Evolutionary conservation across 805 yeast genomes (phyloP), one percentile per base, ranked within the genome.

Genomic region (Teunomyces panamensis): DNA sequence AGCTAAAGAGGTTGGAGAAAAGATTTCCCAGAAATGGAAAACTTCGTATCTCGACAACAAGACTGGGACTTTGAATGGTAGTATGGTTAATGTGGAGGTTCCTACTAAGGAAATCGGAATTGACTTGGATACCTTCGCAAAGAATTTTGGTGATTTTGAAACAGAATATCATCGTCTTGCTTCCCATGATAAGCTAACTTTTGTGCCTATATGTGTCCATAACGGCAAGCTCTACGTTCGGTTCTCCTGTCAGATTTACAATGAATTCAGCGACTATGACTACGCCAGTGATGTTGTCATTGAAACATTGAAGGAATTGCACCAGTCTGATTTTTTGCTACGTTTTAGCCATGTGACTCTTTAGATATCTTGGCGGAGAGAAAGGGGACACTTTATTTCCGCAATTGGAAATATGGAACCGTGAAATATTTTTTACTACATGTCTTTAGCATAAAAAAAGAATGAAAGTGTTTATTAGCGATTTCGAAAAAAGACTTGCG

Each of bases 171-270:
- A 20, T 5, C 24, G 24, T 20, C 4, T 20, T 20, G 6, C 6
- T 4, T 20, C 24, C 24, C 24, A 20, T 20, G 24, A 20, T 20
- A 20, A 20, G 24, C 6, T 3, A 20, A 76, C 84, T 0, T 79
- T 65, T 56, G 68, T 80, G 28, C 87, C 82, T 5, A 52, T 74
- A 29, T 59, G 56, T 1, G 52, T 62, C 39, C 82, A 79, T 56
- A 66, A 74, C 44, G 59, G 54, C 5, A 54, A 56, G 34, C 14
- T 52, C n/a, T 52, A 48, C 30, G 41, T 42, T 13, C 73, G 92
- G 51, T 78, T 82, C 52, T 76, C 84, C 46, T 83, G 83, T 24
- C 86, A 82, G 56, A 63, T 82, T 7, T 85, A 82, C 60, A 77
- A 80, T 51, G 85, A 81, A 41, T 53, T 77, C 11, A 65, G 65